Evolutionary conservation across 805 yeast genomes (phyloP).

Genomic region (Spencermartinsiella europaea): DNA sequence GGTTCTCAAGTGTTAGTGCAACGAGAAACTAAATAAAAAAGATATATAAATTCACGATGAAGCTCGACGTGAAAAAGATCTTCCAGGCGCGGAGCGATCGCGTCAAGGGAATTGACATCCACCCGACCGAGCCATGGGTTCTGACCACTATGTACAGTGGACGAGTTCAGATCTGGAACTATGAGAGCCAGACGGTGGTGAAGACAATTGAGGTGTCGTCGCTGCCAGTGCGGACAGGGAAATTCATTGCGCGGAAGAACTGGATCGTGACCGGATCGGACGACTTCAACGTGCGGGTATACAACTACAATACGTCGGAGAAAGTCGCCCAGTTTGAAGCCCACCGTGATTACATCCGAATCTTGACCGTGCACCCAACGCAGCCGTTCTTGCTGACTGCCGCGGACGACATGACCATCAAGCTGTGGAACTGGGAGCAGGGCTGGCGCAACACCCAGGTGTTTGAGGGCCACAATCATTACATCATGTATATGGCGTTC

Average conservation of each 20-base stretch:
- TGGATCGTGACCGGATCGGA: slow-evolving; percentile 97
- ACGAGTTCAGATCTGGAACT: slow-evolving; percentile 87
- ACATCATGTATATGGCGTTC: slow-evolving; percentile 89
- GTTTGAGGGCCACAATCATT: slow-evolving; percentile 94
- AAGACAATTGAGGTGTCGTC: slow-evolving; percentile 93
- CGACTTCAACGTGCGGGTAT: slow-evolving; percentile 90
- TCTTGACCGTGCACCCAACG: slow-evolving; percentile 89
- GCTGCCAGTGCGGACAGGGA: slow-evolving; percentile 93
- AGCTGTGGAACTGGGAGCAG: slow-evolving; percentile 97
- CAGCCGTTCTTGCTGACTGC: slow-evolving; percentile 85
- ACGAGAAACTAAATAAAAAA: no score
- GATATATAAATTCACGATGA: no score
- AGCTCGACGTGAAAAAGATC: slow-evolving; percentile 46
- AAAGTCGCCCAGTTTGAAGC: slow-evolving; percentile 94
- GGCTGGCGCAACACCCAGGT: slow-evolving; percentile 86
- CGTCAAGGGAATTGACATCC: slow-evolving; percentile 96
- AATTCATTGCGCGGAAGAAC: slow-evolving; percentile 90
- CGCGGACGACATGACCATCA: slow-evolving; percentile 86
- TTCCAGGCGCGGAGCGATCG: slow-evolving; percentile 91
- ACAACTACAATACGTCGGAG: slow-evolving; percentile 93
- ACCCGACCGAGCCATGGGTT: slow-evolving; percentile 97
- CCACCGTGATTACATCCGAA: slow-evolving; percentile 94
- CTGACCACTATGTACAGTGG: slow-evolving; percentile 89
- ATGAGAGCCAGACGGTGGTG: slow-evolving; percentile 75
- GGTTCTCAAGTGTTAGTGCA: no score